Percentiles rank a stretch among this genome's conserved stretches.
These are phyloP conservation scores for Colletotrichum karsti DNA, from an alignment of 2,329 filamentous ascomycete species.

Conservation along the genomic window DNA sequence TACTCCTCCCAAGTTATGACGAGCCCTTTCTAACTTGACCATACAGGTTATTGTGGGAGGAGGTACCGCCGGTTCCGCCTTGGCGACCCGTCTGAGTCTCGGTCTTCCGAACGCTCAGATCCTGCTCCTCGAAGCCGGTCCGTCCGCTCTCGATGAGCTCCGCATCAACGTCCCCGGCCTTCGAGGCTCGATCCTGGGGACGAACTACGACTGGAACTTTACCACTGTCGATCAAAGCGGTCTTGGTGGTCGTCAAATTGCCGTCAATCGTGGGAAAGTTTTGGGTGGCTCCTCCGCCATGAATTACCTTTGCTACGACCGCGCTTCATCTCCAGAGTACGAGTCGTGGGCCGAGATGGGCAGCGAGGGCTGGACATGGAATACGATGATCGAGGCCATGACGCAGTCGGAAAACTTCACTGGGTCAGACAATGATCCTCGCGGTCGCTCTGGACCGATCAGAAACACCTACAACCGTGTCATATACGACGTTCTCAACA, in stretches of 20 bases:
- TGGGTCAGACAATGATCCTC: slow-evolving; percentile 25
- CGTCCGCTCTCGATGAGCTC: slow-evolving; percentile 36
- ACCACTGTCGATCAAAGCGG: slow-evolving; percentile 48
- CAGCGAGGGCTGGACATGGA: slow-evolving; percentile 44
- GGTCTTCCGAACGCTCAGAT: slow-evolving; percentile 39
- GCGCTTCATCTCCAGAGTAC: slow-evolving; percentile 44
- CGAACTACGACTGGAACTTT: slow-evolving; percentile 51
- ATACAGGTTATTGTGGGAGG: slow-evolving; percentile 11
- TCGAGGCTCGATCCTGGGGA: slow-evolving; percentile 37
- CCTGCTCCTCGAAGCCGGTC: slow-evolving; percentile 40
- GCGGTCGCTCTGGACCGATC: slow-evolving; percentile 34
- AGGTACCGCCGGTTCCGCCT: slow-evolving; percentile 3
- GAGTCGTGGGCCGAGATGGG: slow-evolving; percentile 47
- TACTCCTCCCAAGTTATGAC: no score
- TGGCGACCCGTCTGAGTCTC: slow-evolving; percentile 37
- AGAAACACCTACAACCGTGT: slow-evolving; percentile 26
- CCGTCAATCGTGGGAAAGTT: slow-evolving; percentile 55
- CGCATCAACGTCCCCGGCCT: slow-evolving; percentile 42
- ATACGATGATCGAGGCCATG: slow-evolving; percentile 43
- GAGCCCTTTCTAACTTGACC: no score
- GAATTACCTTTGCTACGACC: slow-evolving; percentile 52
- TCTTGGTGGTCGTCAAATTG: slow-evolving; percentile 48
- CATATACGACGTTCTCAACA: slow-evolving; percentile 5
- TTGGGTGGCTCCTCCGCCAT: slow-evolving; percentile 57
- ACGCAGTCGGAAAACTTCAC: slow-evolving; percentile 38